Evolutionary conservation across 106 monocot genomes (phyloP), one percentile per base, ranked within the genome.

Genomic region (Dendrobium officinale): DNA sequence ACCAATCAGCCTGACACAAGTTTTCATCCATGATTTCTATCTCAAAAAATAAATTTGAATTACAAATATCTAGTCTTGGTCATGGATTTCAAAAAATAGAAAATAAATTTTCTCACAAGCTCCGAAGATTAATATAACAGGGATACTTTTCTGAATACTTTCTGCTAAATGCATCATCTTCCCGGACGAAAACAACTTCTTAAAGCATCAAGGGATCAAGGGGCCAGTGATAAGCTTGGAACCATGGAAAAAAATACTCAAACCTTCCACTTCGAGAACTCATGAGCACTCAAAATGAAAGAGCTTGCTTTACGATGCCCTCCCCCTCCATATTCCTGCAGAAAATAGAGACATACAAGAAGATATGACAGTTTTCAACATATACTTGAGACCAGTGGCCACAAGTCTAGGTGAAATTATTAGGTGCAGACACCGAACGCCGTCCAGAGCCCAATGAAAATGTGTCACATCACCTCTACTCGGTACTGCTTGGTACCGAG

Each of bases 261-360:
- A 22, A 87, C 81, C 80, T 92, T 92, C 92, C 92, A 92, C 59
- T 64, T 83, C 42, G 88, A 87, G 81, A 90, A 90, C 55, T 86
- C 86, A 9, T 33, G 10, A 44, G 61, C 42, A 58, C 27, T 82
- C 54, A 92, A 67, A 84, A 92, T 82, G 72, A 92, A 92, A 22
- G 92, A 92, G 84, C 92, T 90, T 51, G 92, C 92, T 81, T 88
- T 88, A 18, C 72, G 82, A 77, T 92, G 92, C 2, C 92, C 92
- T 22, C 90, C 92, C 24, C 92, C 92, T 77, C 90, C 90, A 75
- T 90, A 92, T 81, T 84, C 70, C 92, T 92, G 83, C 31, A 84
- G 33, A 75, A 43, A 82, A 64, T 1, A 76, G 29, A 47, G 17
- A 8, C 24, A 72, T 13, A 40, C 51, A 51, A 15, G 51, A 51